Conservation (phyloP, 208 protist species). For the Leishmania gerbilli region DNA sequence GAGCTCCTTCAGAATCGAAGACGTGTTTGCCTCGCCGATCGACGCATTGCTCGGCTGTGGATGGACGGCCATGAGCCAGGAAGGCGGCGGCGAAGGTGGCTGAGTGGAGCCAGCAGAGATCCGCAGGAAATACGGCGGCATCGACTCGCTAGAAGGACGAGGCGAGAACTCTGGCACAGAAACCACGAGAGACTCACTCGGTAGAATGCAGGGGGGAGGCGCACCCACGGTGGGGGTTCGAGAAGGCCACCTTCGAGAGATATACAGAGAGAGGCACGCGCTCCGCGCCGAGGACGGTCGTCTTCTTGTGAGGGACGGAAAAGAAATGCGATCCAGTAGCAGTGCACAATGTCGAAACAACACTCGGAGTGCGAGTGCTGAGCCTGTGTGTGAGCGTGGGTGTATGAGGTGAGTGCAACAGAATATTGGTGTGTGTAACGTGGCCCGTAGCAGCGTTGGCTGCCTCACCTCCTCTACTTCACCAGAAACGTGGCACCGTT, state of each 20-base stretch:
- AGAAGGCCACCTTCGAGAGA: not conserved
- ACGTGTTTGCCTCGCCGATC: not conserved
- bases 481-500: not conserved
- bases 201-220: not conserved
- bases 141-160: not conserved
- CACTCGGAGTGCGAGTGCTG: not conserved
- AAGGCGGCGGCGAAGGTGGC: not conserved
- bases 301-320: not conserved
- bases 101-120: not conserved
- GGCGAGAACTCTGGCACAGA: not conserved
- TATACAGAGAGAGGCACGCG: not conserved
- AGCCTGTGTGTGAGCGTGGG: not conserved
- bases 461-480: not conserved
- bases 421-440: not conserved
- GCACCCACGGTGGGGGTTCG: not conserved
- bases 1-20: conserved; percentile 20
- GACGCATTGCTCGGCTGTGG: not conserved
- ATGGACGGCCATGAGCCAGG: not conserved
- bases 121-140: not conserved
- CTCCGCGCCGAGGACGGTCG: not conserved
- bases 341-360: not conserved
- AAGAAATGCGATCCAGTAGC: not conserved
- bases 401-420: not conserved
- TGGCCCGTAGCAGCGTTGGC: not conserved
- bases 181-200: not conserved